Conservation (phyloP, 2,329 filamentous ascomycete species). For the Cryphonectria japonica region DNA sequence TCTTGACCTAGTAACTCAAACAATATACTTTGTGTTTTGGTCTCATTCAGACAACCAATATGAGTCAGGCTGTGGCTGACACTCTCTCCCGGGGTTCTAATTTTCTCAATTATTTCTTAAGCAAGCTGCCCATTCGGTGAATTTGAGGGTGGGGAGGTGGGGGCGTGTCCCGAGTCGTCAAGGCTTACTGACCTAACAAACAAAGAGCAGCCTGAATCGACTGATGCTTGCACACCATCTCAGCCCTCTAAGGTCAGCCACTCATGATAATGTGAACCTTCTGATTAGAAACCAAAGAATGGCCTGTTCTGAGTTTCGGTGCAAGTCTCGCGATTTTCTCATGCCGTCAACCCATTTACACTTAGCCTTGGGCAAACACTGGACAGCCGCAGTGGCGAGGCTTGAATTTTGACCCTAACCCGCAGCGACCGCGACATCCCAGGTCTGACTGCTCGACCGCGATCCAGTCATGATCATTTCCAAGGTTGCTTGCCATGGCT, state of each 20-base stretch:
- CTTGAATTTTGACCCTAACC: slow-evolving; percentile 9
- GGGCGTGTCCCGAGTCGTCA: neutral
- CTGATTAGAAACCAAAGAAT: neutral
- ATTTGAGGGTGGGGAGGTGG: neutral
- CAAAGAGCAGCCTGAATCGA: neutral
- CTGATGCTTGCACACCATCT: neutral
- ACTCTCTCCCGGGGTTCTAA: neutral
- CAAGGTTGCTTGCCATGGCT: neutral
- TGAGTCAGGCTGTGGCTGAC: neutral
- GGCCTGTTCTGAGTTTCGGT: neutral
- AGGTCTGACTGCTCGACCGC: neutral
- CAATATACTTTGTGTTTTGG: neutral
- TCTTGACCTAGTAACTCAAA: neutral
- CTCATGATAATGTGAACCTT: neutral
- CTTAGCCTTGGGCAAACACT: neutral
- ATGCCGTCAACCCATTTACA: neutral
- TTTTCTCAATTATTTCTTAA: neutral
- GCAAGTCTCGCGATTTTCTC: neutral
- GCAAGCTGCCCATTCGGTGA: neutral
- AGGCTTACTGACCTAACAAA: neutral
- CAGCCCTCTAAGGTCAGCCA: neutral
- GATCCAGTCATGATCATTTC: neutral
- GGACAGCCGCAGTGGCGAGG: slow-evolving; percentile 6
- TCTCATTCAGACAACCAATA: no score
- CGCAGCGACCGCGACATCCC: neutral